Conservation (phyloP, 352 stramenopile genomes). For the Aphanomyces cochlioides region DNA sequence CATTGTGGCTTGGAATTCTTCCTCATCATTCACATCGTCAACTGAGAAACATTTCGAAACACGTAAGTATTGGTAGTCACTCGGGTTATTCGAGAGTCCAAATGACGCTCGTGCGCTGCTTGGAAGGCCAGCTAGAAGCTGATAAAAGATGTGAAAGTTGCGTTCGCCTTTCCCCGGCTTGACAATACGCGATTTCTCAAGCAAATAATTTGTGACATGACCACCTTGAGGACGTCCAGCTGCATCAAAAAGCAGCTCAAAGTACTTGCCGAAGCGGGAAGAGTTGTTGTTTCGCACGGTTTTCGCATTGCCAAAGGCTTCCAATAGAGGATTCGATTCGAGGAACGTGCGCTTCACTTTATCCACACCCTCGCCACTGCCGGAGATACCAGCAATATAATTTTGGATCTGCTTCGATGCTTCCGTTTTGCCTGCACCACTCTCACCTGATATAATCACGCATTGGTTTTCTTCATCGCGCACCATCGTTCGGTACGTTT, state of each 20-base stretch:
- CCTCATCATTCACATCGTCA: conserved; percentile 88
- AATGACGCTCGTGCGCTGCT: conserved; percentile 60
- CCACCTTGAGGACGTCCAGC: conserved; percentile 73
- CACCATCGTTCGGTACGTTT: conserved; percentile 84
- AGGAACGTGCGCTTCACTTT: conserved; percentile 89
- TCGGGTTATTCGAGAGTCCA: conserved; percentile 44
- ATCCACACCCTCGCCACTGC: conserved; percentile 71
- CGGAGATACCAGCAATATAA: conserved; percentile 81
- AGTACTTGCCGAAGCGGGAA: conserved; percentile 94
- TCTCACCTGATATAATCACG: conserved; percentile 87
- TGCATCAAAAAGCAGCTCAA: conserved; percentile 92
- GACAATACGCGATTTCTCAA: conserved; percentile 90
- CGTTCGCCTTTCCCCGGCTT: conserved; percentile 81
- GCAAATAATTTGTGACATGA: conserved; percentile 89
- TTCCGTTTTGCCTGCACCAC: conserved; percentile 81
- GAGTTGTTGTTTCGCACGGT: conserved; percentile 95
- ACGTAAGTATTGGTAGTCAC: conserved; percentile 87
- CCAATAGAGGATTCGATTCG: conserved; percentile 93
- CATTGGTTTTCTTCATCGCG: conserved; percentile 88
- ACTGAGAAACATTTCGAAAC: conserved; percentile 85
- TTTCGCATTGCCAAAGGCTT: conserved; percentile 96
- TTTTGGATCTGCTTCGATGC: conserved; percentile 89
- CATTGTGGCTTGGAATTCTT: conserved; percentile 86
- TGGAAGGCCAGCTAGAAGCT: conserved; percentile 75
- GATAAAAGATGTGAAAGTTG: conserved; percentile 96